Evolutionary conservation across 306 rosid genomes (phyloP).

Genomic region (Dryas drummondii): DNA sequence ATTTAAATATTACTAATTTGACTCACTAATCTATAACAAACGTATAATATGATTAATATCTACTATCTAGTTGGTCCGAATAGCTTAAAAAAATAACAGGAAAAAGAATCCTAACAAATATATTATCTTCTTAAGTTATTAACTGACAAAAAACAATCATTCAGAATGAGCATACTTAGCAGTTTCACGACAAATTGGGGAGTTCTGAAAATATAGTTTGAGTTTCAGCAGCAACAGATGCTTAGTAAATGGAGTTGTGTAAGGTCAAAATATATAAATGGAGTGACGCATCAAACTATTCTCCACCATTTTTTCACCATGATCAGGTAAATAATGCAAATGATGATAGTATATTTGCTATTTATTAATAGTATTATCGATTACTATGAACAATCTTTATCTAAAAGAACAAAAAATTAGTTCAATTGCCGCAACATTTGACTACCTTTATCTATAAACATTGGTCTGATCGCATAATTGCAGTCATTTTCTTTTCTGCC

Average conservation of each 20-base stretch:
- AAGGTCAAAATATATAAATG: no score
- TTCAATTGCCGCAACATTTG: slow-evolving; percentile 9
- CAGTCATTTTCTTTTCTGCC: slow-evolving; percentile 5
- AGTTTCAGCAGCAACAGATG: neutral
- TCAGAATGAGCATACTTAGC: neutral
- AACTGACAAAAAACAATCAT: neutral
- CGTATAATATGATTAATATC: no score
- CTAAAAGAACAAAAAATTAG: neutral
- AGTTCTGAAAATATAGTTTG: neutral
- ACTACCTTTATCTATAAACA: neutral
- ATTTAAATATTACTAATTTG: no score
- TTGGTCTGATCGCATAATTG: neutral
- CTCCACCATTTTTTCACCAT: no score
- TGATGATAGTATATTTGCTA: neutral
- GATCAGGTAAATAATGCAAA: neutral
- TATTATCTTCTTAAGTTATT: no score
- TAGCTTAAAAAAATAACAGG: no score
- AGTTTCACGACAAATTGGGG: neutral
- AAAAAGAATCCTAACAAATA: no score
- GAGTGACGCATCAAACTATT: no score
- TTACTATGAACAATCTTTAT: neutral
- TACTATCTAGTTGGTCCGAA: no score
- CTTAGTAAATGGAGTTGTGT: no score
- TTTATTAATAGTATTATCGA: neutral
- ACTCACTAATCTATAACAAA: no score